Percentiles rank a stretch among this genome's conserved stretches.
Conservation (phyloP, 1,284 basidiomycete species). For the Fistulina hepatica region DNA sequence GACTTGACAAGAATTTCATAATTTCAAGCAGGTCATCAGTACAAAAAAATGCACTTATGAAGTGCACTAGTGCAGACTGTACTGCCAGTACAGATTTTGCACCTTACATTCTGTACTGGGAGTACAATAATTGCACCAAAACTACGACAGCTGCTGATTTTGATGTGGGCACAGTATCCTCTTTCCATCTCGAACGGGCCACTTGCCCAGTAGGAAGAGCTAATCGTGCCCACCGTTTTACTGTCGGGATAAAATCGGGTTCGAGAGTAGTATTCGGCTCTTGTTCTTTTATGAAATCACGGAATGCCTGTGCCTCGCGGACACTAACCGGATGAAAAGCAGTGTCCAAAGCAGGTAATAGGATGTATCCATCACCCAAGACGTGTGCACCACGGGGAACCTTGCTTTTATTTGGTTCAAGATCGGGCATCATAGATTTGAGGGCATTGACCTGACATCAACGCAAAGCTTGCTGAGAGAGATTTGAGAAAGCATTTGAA, state of each 20-base stretch:
- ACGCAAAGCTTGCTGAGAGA: conserved; percentile 14
- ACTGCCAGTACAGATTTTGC: too few relatives aligned
- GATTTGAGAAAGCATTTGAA: conserved; percentile 19
- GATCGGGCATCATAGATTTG: conserved; percentile 5
- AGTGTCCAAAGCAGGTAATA: background rate
- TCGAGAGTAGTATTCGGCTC: background rate
- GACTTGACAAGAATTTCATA: too few relatives aligned
- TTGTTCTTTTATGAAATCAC: background rate
- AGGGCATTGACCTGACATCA: conserved; percentile 17
- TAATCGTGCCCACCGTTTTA: background rate
- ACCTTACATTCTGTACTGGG: too few relatives aligned
- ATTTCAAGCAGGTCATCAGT: too few relatives aligned
- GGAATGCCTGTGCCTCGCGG: background rate
- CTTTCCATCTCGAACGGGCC: background rate
- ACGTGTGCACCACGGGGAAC: background rate
- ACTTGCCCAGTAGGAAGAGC: background rate
- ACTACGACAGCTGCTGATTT: too few relatives aligned
- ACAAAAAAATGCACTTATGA: too few relatives aligned
- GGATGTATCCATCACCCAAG: background rate
- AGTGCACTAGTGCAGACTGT: too few relatives aligned
- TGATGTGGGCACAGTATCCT: too few relatives aligned
- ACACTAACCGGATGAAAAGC: background rate
- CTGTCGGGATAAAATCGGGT: background rate
- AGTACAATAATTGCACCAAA: too few relatives aligned
- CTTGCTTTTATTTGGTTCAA: background rate